These are phyloP conservation scores for Kingdonia uniflora DNA, from an alignment of 164 flowering plant species.

Conservation along the genomic window DNA sequence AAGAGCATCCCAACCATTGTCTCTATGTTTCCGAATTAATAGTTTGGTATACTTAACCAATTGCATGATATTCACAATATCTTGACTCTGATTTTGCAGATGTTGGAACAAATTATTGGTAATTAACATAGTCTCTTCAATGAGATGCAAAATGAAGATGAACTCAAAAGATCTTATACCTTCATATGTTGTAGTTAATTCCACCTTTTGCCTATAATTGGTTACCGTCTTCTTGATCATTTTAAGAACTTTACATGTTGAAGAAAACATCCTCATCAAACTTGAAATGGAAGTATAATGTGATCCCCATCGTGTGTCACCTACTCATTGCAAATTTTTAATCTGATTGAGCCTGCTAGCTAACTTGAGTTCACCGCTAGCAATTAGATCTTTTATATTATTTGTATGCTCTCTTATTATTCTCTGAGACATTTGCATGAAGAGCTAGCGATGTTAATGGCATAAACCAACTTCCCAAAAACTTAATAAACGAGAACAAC, in stretches of 20 bases:
- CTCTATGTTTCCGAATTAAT: too few species aligned
- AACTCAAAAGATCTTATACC: neutral
- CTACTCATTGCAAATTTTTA: neutral
- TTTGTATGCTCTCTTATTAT: too few species aligned
- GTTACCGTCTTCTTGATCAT: neutral
- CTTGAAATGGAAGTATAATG: neutral
- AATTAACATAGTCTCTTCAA: neutral
- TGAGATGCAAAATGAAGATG: neutral
- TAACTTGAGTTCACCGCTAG: neutral
- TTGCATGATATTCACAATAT: too few species aligned
- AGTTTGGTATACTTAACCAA: too few species aligned
- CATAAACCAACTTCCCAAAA: neutral
- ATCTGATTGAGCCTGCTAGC: neutral
- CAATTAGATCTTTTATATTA: neutral
- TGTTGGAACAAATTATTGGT: too few species aligned
- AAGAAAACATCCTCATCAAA: neutral
- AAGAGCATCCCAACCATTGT: too few species aligned
- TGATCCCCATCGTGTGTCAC: too few species aligned
- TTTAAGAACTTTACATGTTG: neutral
- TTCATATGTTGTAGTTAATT: neutral
- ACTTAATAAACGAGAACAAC: neutral
- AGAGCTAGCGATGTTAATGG: too few species aligned
- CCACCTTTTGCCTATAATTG: neutral
- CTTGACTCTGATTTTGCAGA: too few species aligned
- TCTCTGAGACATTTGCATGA: too few species aligned